Evolutionary conservation across 306 rosid genomes (phyloP), one percentile per base, ranked within the genome.

Genomic region (Lathyrus aphaca): DNA sequence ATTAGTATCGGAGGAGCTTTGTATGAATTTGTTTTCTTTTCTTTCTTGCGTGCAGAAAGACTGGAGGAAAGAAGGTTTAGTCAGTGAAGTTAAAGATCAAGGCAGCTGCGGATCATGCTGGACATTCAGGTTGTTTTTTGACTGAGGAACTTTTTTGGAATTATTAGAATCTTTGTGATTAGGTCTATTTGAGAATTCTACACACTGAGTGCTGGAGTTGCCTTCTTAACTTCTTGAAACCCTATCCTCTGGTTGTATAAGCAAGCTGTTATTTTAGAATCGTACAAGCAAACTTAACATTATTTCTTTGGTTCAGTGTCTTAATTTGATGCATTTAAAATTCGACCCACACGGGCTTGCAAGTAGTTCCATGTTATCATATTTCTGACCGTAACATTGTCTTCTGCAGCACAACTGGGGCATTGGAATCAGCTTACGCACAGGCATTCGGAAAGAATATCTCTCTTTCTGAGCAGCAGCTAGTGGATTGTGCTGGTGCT

Each of bases 391-490:
- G 10, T 64, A 44, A 32, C 59, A 13, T 40, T 80, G 61, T 30
- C 17, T 59, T 63, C 17, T 87, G 76, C 88, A 94, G 99, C 82
- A 86, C 97, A 45, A 91, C 99, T 18, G 99, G 99, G 27, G 88
- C 99, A 30, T 84, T 94, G 73, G 97, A 94, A 82, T 85, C 99
- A 59, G 99, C 97, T 44, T 91, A 94, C 16, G 77, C 79, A 0
- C 99, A 94, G 72, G 95, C 87, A 44, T 85, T 69, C 44, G 88
- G 95, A 46, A 83, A 83, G 69, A 83, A 69, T 32, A 74, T 94
- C 83, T 82, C 91, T 80, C 91, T 94, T 54, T 94, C 99, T 25
- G 99, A 94, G 83, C 99, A 94, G 71, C 99, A 94, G 87, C 84
- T 94, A 27, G 97, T 94, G 75, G 99, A 94, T 27, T 94, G 99